Evolutionary conservation across 768 basidiomycete genomes (phyloP).

Genomic region (Boletus reticulatus): DNA sequence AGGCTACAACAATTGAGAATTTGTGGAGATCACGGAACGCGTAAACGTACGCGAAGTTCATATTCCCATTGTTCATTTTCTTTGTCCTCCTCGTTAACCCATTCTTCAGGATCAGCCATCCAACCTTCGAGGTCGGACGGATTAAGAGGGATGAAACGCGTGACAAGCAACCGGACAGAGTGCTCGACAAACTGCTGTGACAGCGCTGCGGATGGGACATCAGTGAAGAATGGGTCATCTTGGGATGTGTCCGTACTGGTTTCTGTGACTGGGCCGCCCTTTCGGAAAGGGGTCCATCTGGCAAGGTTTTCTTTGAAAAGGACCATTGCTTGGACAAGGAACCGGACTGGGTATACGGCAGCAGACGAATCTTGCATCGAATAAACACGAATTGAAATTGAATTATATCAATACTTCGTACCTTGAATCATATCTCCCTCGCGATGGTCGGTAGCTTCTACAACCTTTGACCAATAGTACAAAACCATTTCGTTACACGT

Average conservation of each 20-base stretch:
- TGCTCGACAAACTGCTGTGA: slow-evolving; percentile 70
- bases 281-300: slow-evolving; percentile 69
- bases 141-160: slow-evolving; percentile 82
- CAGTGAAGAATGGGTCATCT: slow-evolving; percentile 1
- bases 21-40: not conserved
- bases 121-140: slow-evolving; percentile 79
- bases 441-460: slow-evolving; percentile 56
- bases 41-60: slow-evolving; percentile 72
- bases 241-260: slow-evolving; percentile 43
- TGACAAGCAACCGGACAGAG: slow-evolving; percentile 73
- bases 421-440: slow-evolving; percentile 56
- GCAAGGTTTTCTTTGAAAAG: slow-evolving; percentile 80
- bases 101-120: slow-evolving; percentile 91
- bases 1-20: slow-evolving; percentile 48
- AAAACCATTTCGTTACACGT: slow-evolving; percentile 64
- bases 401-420: slow-evolving; percentile 21
- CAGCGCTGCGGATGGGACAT: slow-evolving; percentile 43
- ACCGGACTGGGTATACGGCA: slow-evolving; percentile 72
- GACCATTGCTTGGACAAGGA: slow-evolving; percentile 82
- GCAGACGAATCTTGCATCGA: slow-evolving; percentile 50
- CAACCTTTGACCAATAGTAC: slow-evolving; percentile 81
- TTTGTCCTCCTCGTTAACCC: slow-evolving; percentile 86
- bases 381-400: not conserved
- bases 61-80: slow-evolving; percentile 93
- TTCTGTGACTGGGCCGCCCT: slow-evolving; percentile 57